A percentile compares a stretch with the other conserved stretches of the same genome.
phyloP scores from a whole-genome alignment of 148 eudicot species.

The Fagopyrum tataricum region DNA sequence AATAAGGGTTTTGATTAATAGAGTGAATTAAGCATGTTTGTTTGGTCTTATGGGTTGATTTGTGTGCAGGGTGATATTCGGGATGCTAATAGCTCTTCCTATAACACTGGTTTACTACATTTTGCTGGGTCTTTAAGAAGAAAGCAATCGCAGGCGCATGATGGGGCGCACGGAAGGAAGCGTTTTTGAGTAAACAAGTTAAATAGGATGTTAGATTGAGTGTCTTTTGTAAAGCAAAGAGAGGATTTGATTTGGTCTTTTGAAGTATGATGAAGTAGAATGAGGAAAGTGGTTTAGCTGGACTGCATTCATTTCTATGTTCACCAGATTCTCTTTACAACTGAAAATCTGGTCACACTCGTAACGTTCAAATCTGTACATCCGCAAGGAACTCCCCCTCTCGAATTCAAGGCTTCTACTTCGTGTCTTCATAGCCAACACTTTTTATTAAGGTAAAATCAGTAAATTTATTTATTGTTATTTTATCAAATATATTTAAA shows the following conservation, averaged over 20 bases:
- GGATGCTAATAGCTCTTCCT: conserved; percentile 57
- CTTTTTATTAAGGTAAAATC: no score
- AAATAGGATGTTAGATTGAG: not conserved
- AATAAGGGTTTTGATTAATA: not conserved
- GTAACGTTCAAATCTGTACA: no score
- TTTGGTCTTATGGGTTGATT: not conserved
- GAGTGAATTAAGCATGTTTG: not conserved
- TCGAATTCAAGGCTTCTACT: no score
- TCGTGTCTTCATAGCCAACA: no score
- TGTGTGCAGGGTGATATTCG: conserved; percentile 51
- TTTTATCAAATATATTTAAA: no score
- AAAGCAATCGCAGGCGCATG: not conserved
- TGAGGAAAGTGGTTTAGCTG: no score
- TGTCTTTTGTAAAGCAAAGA: not conserved
- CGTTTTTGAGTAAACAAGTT: not conserved
- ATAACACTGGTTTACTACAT: conserved; percentile 57
- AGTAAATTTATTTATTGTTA: no score
- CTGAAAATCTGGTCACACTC: no score
- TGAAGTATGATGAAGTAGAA: no score
- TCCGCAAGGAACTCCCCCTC: no score
- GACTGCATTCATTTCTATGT: no score
- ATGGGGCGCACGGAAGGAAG: not conserved
- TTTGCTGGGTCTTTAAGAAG: conserved; percentile 33
- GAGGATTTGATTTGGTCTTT: not conserved
- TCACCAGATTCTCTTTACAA: no score